Conservation (phyloP, 768 basidiomycete genomes). For the Suillus brevipes region DNA sequence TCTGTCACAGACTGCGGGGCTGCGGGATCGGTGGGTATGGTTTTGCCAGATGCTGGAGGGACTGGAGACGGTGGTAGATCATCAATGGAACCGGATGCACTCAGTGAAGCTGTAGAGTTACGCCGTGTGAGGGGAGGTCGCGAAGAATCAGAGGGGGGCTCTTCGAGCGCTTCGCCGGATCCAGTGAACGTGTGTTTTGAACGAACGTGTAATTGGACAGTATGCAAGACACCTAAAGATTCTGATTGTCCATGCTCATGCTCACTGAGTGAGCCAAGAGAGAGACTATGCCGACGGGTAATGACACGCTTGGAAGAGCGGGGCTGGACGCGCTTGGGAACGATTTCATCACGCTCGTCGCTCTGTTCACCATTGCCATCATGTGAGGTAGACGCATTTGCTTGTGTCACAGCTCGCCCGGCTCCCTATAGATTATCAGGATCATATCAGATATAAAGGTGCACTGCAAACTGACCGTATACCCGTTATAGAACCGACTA, state of each 20-base stretch:
- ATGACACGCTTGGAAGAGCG: constrained; percentile 44
- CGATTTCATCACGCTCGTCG: constrained; percentile 61
- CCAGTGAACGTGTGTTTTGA: constrained; percentile 56
- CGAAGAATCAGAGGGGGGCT: constrained; percentile 20
- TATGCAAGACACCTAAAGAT: constrained; percentile 55
- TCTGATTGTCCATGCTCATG: constrained; percentile 36
- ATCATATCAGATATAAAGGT: constrained; percentile 5
- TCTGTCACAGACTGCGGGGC: constrained; percentile 31
- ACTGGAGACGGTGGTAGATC: constrained; percentile 21
- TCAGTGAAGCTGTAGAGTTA: constrained; percentile 46
- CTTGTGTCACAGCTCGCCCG: constrained; percentile 72
- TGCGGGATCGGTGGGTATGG: constrained; percentile 22
- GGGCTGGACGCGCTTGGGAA: constrained; percentile 31
- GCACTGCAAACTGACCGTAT: constrained; percentile 49
- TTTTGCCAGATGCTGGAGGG: constrained; percentile 9
- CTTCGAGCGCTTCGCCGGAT: constrained; percentile 20
- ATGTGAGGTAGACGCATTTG: constrained; percentile 57
- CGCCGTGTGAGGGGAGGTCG: constrained; percentile 43
- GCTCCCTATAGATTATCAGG: constrained; percentile 47
- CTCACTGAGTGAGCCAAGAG: constrained; percentile 44
- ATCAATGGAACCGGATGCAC: constrained; percentile 20
- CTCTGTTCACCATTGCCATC: constrained; percentile 47
- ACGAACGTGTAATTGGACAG: constrained; percentile 63
- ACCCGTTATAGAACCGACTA: constrained; percentile 67
- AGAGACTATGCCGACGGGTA: constrained; percentile 60